Conservation (phyloP, 1,139 yeast genomes). For the Wickerhamiella infanticola region DNA sequence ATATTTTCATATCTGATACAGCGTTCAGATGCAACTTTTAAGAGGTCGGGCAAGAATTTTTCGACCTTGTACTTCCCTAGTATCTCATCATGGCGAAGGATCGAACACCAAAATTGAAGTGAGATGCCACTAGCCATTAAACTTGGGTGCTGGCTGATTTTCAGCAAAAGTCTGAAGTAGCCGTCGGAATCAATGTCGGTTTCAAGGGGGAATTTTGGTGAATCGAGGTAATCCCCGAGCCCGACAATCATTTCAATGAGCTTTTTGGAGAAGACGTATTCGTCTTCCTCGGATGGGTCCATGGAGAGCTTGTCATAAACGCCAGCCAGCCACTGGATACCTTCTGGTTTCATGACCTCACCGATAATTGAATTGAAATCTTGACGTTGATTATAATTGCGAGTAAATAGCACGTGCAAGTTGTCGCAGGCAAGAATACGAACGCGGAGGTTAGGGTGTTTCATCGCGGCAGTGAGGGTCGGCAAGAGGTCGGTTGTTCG, state of each 20-base stretch:
- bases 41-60: slow-evolving; percentile 44
- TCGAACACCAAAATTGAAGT: slow-evolving; percentile 87
- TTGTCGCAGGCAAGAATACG: slow-evolving; percentile 83
- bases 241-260: slow-evolving; percentile 90
- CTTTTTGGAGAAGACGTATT: slow-evolving; percentile 69
- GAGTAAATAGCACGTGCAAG: slow-evolving; percentile 71
- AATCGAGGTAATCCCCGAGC: slow-evolving; percentile 57
- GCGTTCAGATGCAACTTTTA: slow-evolving; percentile 67
- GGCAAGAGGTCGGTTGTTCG: slow-evolving; percentile 51
- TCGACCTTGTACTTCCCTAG: slow-evolving; percentile 29
- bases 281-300: slow-evolving; percentile 68
- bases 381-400: slow-evolving; percentile 51
- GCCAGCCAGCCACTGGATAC: slow-evolving; percentile 47
- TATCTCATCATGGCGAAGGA: slow-evolving; percentile 66
- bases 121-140: slow-evolving; percentile 84
- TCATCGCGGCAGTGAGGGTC: slow-evolving; percentile 46
- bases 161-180: slow-evolving; percentile 58
- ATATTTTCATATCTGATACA: slow-evolving; percentile 58
- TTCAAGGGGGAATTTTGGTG: slow-evolving; percentile 21
- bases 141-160: slow-evolving; percentile 72
- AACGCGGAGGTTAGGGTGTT: slow-evolving; percentile 46
- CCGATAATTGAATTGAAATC: slow-evolving; percentile 76
- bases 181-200: slow-evolving; percentile 41
- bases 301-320: slow-evolving; percentile 44
- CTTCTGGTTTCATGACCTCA: slow-evolving; percentile 56